These are phyloP conservation scores for Pythium pyrilobum DNA, from an alignment of 352 stramenopile species.

Conservation along the genomic window DNA sequence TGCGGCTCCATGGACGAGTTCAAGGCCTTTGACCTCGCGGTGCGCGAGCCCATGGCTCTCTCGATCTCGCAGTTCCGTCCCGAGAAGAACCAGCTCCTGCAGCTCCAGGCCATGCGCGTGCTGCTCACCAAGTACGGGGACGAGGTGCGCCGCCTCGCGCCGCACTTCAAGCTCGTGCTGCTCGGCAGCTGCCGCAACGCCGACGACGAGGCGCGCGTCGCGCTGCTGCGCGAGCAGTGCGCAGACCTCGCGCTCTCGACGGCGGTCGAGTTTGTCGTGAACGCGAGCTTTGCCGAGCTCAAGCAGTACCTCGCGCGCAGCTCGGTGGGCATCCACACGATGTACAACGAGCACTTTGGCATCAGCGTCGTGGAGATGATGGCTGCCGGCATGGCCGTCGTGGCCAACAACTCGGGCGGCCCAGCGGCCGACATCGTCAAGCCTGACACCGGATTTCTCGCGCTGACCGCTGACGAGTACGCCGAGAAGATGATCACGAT, in stretches of 20 bases:
- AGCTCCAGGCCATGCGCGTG: constrained; percentile 88
- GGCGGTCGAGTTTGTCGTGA: constrained; percentile 93
- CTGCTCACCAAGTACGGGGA: constrained; percentile 44
- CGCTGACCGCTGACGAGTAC: constrained; percentile 86
- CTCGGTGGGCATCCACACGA: constrained; percentile 97
- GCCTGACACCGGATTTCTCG: constrained; percentile 72
- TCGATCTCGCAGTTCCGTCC: constrained; percentile 98
- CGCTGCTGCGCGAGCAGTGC: constrained; percentile 76
- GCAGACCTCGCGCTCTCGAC: constrained; percentile 68
- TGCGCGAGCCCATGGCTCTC: constrained; percentile 80
- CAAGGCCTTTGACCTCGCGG: constrained; percentile 44
- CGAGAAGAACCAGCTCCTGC: constrained; percentile 98
- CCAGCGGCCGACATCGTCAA: constrained; percentile 93
- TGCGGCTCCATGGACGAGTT: constrained; percentile 90
- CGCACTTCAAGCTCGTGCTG: constrained; percentile 90
- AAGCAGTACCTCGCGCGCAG: constrained; percentile 81
- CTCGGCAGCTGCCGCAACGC: constrained; percentile 94
- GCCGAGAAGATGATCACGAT: constrained; percentile 69
- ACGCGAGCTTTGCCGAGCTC: constrained; percentile 92
- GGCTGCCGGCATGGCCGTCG: constrained; percentile 92
- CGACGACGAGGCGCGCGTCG: constrained; percentile 90
- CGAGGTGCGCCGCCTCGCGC: neutral
- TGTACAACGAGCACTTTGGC: constrained; percentile 99
- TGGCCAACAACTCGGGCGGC: constrained; percentile 98
- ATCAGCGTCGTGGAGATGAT: constrained; percentile 99